A percentile compares a stretch with the other conserved stretches of the same genome.
These are phyloP conservation scores for Madurella fahalii DNA, from an alignment of 2,329 filamentous ascomycete genomes.

Conservation along the genomic window DNA sequence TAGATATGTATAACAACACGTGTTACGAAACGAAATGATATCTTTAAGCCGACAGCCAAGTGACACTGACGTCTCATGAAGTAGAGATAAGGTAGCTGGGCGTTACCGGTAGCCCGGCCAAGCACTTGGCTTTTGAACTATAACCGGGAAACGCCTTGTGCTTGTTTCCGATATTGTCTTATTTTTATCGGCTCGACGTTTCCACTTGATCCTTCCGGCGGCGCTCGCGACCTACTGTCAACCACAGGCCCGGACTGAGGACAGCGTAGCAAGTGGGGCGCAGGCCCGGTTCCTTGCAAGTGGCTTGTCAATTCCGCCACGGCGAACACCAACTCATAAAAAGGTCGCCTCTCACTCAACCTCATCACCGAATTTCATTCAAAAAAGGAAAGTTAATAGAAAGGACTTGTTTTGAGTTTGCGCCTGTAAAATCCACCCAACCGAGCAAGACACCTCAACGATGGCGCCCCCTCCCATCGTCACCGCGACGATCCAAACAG, in stretches of 20 bases:
- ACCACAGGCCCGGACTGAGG: not conserved
- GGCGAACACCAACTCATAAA: not conserved
- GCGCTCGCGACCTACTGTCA: not conserved
- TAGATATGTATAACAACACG: not conserved
- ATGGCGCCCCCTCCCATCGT: conserved; percentile 50
- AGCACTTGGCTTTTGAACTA: no score
- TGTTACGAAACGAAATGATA: not conserved
- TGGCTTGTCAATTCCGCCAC: not conserved
- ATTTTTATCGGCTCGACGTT: not conserved
- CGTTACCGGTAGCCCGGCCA: no score
- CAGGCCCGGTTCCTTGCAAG: no score
- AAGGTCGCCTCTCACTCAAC: not conserved
- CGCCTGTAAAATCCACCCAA: not conserved
- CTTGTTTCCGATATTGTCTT: no score
- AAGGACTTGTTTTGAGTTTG: no score
- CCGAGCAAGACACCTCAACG: not conserved
- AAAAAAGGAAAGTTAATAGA: no score
- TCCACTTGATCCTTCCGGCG: not conserved
- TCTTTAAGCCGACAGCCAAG: no score
- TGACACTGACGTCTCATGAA: no score
- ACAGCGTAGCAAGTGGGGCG: not conserved
- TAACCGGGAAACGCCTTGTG: not conserved
- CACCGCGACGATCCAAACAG: conserved; percentile 60
- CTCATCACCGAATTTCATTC: not conserved
- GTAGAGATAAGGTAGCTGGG: no score